Percentiles rank a stretch among this genome's conserved stretches.
Conservation (phyloP, 2,329 filamentous ascomycete genomes). For the Pestalotiopsis sp. region DNA sequence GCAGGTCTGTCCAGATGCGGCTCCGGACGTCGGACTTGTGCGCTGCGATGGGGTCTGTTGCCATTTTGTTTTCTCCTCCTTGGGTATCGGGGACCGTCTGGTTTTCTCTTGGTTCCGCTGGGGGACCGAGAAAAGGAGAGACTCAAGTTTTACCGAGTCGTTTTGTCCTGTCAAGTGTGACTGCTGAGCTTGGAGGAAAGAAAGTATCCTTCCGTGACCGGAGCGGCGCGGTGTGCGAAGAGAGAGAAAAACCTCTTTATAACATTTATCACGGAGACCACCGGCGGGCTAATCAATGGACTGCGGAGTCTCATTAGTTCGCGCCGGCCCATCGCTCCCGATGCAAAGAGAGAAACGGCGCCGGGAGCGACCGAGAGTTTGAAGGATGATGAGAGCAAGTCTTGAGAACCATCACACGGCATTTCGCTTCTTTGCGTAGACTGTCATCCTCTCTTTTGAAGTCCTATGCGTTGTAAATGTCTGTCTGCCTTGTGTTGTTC, state of each 20-base stretch:
- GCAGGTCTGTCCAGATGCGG: slow-evolving; percentile 36
- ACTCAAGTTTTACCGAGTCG: too few relatives aligned
- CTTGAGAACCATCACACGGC: background rate
- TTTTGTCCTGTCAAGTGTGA: too few relatives aligned
- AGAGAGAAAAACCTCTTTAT: background rate
- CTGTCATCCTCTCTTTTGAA: background rate
- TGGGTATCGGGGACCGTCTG: too few relatives aligned
- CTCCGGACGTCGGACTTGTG: slow-evolving; percentile 21
- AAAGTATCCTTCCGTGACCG: background rate
- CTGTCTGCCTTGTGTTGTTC: too few relatives aligned
- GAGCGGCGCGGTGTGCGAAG: background rate
- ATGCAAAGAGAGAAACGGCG: background rate
- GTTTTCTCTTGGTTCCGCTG: background rate
- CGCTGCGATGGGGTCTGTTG: background rate
- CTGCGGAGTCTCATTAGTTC: background rate
- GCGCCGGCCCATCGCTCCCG: background rate
- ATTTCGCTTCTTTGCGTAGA: background rate
- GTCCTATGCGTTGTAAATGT: background rate
- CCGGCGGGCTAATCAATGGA: background rate
- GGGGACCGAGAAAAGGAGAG: too few relatives aligned
- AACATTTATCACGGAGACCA: slow-evolving; percentile 3
- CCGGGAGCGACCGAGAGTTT: background rate
- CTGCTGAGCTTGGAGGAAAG: background rate
- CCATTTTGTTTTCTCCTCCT: background rate
- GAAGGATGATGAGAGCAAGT: background rate